Conservation (phyloP, 208 protist species). For the Strigomonas culicis region DNA sequence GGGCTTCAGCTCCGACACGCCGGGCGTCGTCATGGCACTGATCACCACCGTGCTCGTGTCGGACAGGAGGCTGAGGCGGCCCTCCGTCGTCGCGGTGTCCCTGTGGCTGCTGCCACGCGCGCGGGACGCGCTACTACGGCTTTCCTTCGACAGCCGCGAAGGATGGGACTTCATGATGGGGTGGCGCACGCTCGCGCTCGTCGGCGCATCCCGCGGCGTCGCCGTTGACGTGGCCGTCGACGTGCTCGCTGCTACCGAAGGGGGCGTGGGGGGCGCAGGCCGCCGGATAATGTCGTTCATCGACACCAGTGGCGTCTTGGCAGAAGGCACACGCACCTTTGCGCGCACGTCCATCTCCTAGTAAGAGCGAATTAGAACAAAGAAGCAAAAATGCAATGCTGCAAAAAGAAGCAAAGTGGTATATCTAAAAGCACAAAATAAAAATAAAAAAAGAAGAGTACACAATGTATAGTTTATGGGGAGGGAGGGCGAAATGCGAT, state of each 20-base stretch:
- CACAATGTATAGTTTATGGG: background rate
- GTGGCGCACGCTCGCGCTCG: conserved; percentile 1
- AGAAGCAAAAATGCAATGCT: background rate
- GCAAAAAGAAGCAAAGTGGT: background rate
- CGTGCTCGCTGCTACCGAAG: too few relatives aligned
- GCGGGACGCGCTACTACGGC: background rate
- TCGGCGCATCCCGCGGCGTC: background rate
- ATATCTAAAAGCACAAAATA: conserved; percentile 8
- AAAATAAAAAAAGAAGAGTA: background rate
- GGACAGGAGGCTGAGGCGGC: background rate
- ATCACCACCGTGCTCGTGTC: background rate
- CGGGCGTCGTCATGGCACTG: conserved; percentile 15
- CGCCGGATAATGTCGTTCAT: background rate
- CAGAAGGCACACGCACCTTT: background rate
- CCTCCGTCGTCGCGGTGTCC: conserved; percentile 9
- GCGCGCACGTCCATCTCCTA: background rate
- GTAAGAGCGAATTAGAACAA: conserved; percentile 9
- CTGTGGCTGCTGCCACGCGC: conserved; percentile 13
- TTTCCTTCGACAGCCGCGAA: background rate
- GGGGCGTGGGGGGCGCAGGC: background rate
- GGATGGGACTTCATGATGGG: conserved; percentile 7
- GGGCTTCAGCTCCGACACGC: background rate
- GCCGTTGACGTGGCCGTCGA: background rate
- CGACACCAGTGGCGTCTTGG: background rate
- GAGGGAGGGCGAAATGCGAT: too few relatives aligned